These are phyloP conservation scores for Globisporangium nagaii DNA, from an alignment of 352 stramenopile genomes.

Conservation along the genomic window DNA sequence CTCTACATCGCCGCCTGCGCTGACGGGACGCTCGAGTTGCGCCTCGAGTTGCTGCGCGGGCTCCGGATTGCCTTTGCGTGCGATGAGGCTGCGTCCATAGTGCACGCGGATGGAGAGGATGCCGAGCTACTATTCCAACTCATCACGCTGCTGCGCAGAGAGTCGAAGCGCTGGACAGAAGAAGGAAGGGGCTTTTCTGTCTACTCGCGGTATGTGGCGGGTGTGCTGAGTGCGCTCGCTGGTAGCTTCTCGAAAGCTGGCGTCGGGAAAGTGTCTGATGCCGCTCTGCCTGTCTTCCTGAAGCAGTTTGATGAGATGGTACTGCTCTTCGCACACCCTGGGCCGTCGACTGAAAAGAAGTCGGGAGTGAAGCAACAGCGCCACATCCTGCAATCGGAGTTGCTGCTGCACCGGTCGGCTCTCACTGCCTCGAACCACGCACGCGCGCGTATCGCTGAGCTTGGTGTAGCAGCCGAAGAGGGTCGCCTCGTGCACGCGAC, in stretches of 20 bases:
- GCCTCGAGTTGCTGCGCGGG: background rate
- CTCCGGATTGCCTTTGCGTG: background rate
- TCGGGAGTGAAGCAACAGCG: background rate
- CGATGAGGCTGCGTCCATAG: too few relatives aligned
- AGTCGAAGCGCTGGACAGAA: background rate
- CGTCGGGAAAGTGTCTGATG: background rate
- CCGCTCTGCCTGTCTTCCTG: background rate
- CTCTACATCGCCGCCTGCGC: background rate
- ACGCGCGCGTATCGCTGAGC: background rate
- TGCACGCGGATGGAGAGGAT: background rate
- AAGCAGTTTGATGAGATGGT: background rate
- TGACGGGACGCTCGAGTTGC: background rate
- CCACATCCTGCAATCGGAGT: background rate
- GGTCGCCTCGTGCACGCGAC: background rate
- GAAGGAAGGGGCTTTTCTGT: background rate
- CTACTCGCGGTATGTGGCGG: background rate
- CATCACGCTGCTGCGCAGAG: background rate
- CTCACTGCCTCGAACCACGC: background rate
- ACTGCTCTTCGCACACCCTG: background rate
- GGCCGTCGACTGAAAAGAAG: background rate
- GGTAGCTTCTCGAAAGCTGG: background rate
- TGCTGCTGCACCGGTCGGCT: background rate
- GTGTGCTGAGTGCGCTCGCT: background rate
- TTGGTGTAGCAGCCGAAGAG: background rate
- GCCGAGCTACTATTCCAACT: background rate